phyloP scores from a whole-genome alignment of 495 filamentous ascomycete species.

The Xylaria acuta region DNA sequence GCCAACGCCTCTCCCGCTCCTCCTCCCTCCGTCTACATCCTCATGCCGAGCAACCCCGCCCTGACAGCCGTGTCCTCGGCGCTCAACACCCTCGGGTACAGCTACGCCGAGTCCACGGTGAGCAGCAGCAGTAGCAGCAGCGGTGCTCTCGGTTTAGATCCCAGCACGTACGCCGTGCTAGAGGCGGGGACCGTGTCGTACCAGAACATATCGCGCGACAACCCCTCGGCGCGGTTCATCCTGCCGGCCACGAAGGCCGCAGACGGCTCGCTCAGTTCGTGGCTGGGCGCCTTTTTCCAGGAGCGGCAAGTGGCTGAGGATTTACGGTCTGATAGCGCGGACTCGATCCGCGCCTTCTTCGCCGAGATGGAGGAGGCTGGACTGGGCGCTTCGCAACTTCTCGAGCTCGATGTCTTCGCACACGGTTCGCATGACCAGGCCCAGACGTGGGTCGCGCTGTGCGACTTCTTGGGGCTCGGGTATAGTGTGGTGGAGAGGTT shows the following conservation, averaged over 20 bases:
- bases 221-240: constrained; percentile 38
- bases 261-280: not conserved
- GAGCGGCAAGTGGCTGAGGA: not conserved
- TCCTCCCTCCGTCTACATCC: constrained; percentile 34
- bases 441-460: constrained; percentile 41
- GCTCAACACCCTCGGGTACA: constrained; percentile 37
- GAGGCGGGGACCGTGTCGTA: constrained; percentile 26
- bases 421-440: constrained; percentile 32
- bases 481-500: constrained; percentile 42
- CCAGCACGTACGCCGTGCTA: constrained; percentile 34
- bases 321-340: not conserved
- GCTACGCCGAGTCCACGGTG: constrained; percentile 3
- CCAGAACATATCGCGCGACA: constrained; percentile 26
- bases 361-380: constrained; percentile 14
- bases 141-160: not conserved
- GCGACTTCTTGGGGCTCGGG: constrained; percentile 41
- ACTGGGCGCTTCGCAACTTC: constrained; percentile 18
- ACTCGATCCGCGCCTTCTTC: constrained; percentile 19
- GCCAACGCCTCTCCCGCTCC: not conserved
- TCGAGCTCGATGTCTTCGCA: constrained; percentile 37
- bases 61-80: constrained; percentile 31
- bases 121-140: too few species aligned
- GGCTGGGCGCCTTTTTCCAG: constrained; percentile 3
- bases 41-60: constrained; percentile 32
- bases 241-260: constrained; percentile 11